A percentile compares a stretch with the other conserved stretches of the same genome.
phyloP scores from a whole-genome alignment of 768 basidiomycete genomes.

The Mycena albidolilacea region DNA sequence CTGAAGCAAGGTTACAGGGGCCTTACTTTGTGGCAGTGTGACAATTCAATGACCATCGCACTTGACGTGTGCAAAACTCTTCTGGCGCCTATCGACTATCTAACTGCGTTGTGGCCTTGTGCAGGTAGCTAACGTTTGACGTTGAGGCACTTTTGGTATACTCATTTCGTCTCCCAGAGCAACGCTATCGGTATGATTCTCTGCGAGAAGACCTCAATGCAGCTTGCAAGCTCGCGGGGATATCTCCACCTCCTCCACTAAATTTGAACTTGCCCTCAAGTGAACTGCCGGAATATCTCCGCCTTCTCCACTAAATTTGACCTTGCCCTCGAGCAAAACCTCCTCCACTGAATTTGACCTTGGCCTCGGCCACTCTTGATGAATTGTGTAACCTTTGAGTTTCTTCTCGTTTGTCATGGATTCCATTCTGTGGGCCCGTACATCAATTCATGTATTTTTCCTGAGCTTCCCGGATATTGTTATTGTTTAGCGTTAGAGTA shows the following conservation, averaged over 20 bases:
- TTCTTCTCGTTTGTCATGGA: constrained; percentile 9
- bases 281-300: constrained; percentile 57
- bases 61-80: constrained; percentile 75
- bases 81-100: constrained; percentile 73
- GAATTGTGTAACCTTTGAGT: constrained; percentile 45
- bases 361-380: constrained; percentile 4
- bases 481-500: too few species aligned
- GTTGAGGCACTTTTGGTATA: background rate
- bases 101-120: constrained; percentile 77
- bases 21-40: constrained; percentile 72
- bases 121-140: constrained; percentile 56
- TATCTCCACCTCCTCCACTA: constrained; percentile 59
- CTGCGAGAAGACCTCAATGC: constrained; percentile 62
- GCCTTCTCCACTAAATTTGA: constrained; percentile 59
- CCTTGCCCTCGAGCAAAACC: constrained; percentile 39
- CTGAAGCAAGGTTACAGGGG: constrained; percentile 53
- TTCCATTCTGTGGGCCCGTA: constrained; percentile 6
- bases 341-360: too few species aligned
- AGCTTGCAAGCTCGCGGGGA: constrained; percentile 65
- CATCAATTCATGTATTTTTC: constrained; percentile 32
- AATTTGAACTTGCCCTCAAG: constrained; percentile 51
- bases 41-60: constrained; percentile 70
- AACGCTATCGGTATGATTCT: constrained; percentile 62
- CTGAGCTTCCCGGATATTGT: background rate
- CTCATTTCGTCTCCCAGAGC: constrained; percentile 54